phyloP scores from a whole-genome alignment of 768 basidiomycete genomes.

The Saitozyma sp. region DNA sequence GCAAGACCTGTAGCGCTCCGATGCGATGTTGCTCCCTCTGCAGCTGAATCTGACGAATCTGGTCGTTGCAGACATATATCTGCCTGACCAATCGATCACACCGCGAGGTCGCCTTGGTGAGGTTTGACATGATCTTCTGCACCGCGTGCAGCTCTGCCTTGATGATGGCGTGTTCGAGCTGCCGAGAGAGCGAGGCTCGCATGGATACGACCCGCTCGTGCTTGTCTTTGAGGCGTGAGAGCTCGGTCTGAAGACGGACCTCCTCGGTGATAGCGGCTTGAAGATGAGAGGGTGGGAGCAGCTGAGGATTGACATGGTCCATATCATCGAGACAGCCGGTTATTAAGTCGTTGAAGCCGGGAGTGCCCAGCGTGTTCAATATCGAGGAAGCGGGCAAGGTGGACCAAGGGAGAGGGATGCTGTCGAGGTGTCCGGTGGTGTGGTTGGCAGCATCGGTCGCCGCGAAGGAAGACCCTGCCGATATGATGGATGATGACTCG shows the following conservation, averaged over 20 bases:
- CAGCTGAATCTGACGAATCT: slow-evolving; percentile 32
- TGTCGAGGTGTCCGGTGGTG: slow-evolving; percentile 9
- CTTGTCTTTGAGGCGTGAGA: slow-evolving; percentile 17
- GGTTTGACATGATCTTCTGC: slow-evolving; percentile 5
- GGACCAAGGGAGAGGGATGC: slow-evolving; percentile 32
- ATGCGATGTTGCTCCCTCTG: slow-evolving; percentile 22
- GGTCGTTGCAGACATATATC: slow-evolving; percentile 37
- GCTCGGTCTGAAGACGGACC: slow-evolving; percentile 14
- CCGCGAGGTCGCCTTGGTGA: slow-evolving; percentile 9
- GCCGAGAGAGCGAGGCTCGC: slow-evolving; percentile 10
- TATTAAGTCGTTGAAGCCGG: neutral
- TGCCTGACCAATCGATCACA: slow-evolving; percentile 33
- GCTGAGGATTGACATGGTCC: slow-evolving; percentile 1
- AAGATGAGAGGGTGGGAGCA: slow-evolving; percentile 16
- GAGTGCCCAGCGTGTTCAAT: neutral
- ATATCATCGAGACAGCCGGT: neutral
- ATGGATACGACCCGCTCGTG: slow-evolving; percentile 15
- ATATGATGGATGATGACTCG: too few species aligned
- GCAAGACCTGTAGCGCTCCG: neutral
- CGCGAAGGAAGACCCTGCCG: too few species aligned
- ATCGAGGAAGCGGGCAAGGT: slow-evolving; percentile 10
- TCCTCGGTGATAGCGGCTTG: slow-evolving; percentile 13
- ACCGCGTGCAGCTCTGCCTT: neutral
- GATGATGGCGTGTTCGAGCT: slow-evolving; percentile 4
- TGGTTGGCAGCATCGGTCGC: neutral